Conservation (phyloP, 768 basidiomycete species). For the Lyophyllum decastes region DNA sequence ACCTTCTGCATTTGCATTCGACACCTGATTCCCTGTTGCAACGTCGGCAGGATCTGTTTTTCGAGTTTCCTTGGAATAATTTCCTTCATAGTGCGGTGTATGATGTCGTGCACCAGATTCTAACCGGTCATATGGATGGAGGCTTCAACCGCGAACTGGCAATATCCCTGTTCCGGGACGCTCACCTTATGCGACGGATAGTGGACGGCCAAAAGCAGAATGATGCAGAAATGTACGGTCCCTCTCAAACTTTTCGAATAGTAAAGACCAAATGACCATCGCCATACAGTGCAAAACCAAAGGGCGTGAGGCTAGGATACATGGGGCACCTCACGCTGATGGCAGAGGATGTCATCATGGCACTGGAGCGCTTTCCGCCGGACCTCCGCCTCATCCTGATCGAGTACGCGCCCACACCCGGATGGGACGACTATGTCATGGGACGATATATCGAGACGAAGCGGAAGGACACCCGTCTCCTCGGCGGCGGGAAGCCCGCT, state of each 20-base stretch:
- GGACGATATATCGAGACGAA: constrained; percentile 88
- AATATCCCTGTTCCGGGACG: constrained; percentile 85
- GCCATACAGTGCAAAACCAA: constrained; percentile 58
- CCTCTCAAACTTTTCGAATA: neutral
- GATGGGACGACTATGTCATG: constrained; percentile 90
- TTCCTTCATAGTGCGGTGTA: constrained; percentile 97
- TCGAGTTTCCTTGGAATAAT: constrained; percentile 96
- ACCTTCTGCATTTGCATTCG: neutral
- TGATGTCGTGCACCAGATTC: constrained; percentile 92
- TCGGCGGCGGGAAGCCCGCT: constrained; percentile 86
- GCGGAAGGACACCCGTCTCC: constrained; percentile 70
- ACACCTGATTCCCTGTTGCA: neutral
- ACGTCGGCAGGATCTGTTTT: constrained; percentile 79
- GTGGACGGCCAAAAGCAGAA: constrained; percentile 84
- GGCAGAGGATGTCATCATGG: constrained; percentile 90
- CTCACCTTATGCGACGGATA: constrained; percentile 79
- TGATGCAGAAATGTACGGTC: constrained; percentile 68
- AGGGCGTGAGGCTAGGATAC: constrained; percentile 83
- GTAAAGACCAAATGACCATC: no score
- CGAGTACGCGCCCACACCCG: constrained; percentile 67
- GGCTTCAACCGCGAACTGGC: constrained; percentile 85
- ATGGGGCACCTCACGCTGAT: constrained; percentile 98
- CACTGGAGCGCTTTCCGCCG: constrained; percentile 84
- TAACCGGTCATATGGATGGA: constrained; percentile 84
- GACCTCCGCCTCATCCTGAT: constrained; percentile 70